Conservation (phyloP, 2,329 filamentous ascomycete species). For the Trichoderma oligosporum region DNA sequence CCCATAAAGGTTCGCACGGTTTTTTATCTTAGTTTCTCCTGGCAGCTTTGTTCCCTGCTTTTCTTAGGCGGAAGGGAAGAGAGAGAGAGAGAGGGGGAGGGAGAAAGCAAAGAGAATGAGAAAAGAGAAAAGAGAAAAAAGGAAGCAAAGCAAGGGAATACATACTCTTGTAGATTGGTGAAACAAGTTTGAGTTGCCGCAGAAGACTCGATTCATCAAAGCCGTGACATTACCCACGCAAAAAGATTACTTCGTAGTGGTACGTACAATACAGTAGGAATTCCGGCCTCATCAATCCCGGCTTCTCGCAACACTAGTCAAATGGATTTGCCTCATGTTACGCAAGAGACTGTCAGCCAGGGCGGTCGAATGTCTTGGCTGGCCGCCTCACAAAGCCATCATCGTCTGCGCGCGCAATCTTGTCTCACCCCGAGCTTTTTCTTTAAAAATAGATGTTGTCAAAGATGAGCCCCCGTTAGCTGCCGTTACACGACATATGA, state of each 20-base stretch:
- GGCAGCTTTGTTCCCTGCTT: too few relatives aligned
- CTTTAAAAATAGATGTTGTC: neutral
- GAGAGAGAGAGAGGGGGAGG: neutral
- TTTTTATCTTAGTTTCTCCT: neutral
- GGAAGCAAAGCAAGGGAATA: too few relatives aligned
- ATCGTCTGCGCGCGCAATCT: slow-evolving; percentile 8
- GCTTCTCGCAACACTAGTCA: slow-evolving; percentile 10
- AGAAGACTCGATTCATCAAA: too few relatives aligned
- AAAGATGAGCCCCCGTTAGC: slow-evolving; percentile 1
- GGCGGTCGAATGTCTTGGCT: slow-evolving; percentile 11
- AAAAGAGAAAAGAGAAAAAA: too few relatives aligned
- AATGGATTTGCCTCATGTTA: slow-evolving; percentile 12
- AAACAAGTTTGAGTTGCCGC: too few relatives aligned
- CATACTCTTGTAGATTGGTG: too few relatives aligned
- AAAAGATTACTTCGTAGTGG: neutral
- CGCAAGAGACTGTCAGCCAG: slow-evolving; percentile 6
- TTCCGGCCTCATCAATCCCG: neutral
- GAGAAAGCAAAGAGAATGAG: too few relatives aligned
- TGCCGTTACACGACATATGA: slow-evolving; percentile 11
- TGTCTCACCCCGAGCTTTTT: slow-evolving; percentile 12
- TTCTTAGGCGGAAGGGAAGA: too few relatives aligned
- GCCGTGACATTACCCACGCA: neutral
- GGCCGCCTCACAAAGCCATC: neutral
- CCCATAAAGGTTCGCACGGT: neutral
- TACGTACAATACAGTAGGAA: neutral